Evolutionary conservation across 805 yeast genomes (phyloP), one percentile per base, ranked within the genome.

Genomic region (Yarrowia keelungensis): DNA sequence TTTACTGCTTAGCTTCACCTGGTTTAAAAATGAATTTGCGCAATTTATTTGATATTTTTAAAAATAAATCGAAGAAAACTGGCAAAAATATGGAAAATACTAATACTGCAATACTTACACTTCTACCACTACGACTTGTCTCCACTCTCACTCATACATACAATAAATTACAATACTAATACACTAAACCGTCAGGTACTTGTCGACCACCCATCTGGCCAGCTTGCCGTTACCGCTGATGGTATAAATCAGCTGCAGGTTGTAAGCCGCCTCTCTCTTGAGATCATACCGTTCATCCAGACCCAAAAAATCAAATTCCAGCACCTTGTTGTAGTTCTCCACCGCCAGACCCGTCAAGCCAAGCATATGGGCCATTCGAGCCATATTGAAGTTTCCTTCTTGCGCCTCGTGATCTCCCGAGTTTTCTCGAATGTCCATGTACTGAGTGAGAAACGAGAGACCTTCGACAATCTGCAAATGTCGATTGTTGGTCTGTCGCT

Each of bases 381-480:
- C 99, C 67, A 92, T 73, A 72, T 95, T 95, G 76, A 89, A 95
- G 64, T 86, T 85, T 0, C 89, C 87, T 75, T 95, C 99, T 77
- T 91, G 94, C 49, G 77, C 76, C 72, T 89, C 92, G 68, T 82
- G 81, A 3, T 64, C 62, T 5, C 76, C 75, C 35, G 43, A 58
- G 39, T 69, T 67, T 5, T 61, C 72, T 69, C 95, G 80, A 8
- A 83, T 75, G 16, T 85, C 86, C 49, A 82, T 81, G 73, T 95
- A 95, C 72, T 91, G 95, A 75, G 85, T 78, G 70, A 95, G 76
- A 74, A 85, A 92, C 69, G 93, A 86, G 58, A 95, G 79, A 0
- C 97, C 98, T 75, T 95, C 98, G 1, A 95, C 79, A 26, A 95
- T 81, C 75, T 93, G 98, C 69, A 90, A 82, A 74, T 94, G 97